A percentile compares a stretch with the other conserved stretches of the same genome.
phyloP scores from a whole-genome alignment of 805 yeast genomes.

The Saccharomyces jurei region DNA sequence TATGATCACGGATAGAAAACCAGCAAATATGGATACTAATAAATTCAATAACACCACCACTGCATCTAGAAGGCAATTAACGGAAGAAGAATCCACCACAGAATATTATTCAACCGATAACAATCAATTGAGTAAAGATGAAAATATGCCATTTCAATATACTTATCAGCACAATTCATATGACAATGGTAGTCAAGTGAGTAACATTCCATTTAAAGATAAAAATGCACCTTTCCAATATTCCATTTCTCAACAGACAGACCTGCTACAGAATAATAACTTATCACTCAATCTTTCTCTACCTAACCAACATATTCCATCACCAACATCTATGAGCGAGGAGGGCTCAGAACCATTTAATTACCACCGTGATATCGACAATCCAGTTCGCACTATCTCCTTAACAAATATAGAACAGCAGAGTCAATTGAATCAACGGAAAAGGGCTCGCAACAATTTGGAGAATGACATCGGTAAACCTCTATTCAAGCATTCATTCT shows the following conservation, averaged over 20 bases:
- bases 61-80: background rate
- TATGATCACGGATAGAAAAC: constrained; percentile 92
- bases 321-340: constrained; percentile 57
- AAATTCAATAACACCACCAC: background rate
- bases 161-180: background rate
- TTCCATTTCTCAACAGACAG: background rate
- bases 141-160: background rate
- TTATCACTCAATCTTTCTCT: background rate
- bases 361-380: background rate
- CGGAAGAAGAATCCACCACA: background rate
- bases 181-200: background rate
- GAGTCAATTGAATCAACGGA: constrained; percentile 10
- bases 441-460: constrained; percentile 10
- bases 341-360: constrained; percentile 45
- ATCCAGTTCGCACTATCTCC: background rate
- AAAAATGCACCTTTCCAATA: background rate
- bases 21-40: constrained; percentile 26
- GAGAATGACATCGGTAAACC: background rate
- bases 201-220: background rate
- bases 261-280: background rate
- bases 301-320: constrained; percentile 31
- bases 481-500: background rate
- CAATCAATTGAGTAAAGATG: background rate
- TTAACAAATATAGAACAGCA: background rate
- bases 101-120: background rate